Base-by-base conservation (phyloP, 1,284 basidiomycete genomes). In the Schizophyllum commune region DNA sequence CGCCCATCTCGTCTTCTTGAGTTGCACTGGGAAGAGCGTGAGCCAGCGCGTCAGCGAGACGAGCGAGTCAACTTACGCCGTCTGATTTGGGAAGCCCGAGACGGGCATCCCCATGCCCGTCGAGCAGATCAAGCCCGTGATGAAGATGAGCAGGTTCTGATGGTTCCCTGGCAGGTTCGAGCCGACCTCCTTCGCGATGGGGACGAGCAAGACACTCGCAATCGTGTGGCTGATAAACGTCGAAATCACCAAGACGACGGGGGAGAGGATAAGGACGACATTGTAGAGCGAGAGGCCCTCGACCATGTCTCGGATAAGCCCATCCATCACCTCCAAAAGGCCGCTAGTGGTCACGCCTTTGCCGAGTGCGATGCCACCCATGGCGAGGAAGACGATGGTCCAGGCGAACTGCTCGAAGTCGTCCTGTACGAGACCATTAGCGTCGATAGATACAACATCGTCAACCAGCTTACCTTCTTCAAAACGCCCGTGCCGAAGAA, bases 51-150 rank as follows among this genome's bases (percentile, higher is more conserved):
- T 58, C 62, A 9, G 32, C 33, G 59, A 47, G 9, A 34, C 58
- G 68, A 70, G 62, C 69, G 67, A 21, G 65, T 60, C 68, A 68
- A 86, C 91, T 71, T 74, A 94, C 91, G 92, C 94, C 60, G 92
- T 94, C 77, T 96, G 92, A 73, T 98, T 98, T 0, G 96, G 96
- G 79, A 99, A 98, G 5, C 96, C 96, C 63, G 92, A 95, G 39
- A 98, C 95, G 3, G 96, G 96, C 81, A 99, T 90, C 5, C 96
- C 97, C 96, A 99, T 99, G 0, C 96, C 97, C 2, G 94, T 83
- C 32, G 93, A 96, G 69, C 96, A 98, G 61, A 97, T 91, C 64
- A 99, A 78, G 1, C 87, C 94, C 8, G 95, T 98, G 56, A 93
- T 84, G 77, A 97, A 96, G 68, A 97, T 92, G 64, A 98, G 82